Evolutionary conservation across 768 basidiomycete species (phyloP).

Genomic region (Kockovaella imperatae): DNA sequence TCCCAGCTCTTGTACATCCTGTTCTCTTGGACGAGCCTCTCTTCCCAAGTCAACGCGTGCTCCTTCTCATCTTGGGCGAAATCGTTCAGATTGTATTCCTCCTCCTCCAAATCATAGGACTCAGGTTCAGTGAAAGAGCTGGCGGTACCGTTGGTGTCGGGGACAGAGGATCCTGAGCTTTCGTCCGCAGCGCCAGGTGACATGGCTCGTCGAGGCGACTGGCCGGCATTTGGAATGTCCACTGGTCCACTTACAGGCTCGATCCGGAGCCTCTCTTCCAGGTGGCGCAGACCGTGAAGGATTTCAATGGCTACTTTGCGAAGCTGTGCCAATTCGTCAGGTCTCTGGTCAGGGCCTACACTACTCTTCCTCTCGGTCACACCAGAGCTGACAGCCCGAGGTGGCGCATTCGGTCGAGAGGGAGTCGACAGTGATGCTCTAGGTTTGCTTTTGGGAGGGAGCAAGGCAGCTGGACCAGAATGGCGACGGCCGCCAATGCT

Average conservation of each 20-base stretch:
- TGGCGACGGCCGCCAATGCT: conserved; percentile 1
- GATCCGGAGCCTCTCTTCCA: conserved; percentile 67
- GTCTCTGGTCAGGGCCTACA: conserved; percentile 1
- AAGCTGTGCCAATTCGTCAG: conserved; percentile 52
- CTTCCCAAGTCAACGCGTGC: conserved; percentile 26
- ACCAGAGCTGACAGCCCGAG: conserved; percentile 15
- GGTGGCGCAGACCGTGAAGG: conserved; percentile 63
- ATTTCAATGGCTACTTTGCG: conserved; percentile 76
- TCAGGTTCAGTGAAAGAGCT: conserved; percentile 9
- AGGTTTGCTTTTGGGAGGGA: conserved; percentile 5
- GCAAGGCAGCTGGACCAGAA: not conserved
- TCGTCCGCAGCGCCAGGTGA: too few species aligned
- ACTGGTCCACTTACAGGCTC: not conserved
- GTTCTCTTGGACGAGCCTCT: conserved; percentile 23
- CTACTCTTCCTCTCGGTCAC: conserved; percentile 12
- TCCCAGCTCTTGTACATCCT: conserved; percentile 16
- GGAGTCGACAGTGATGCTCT: conserved; percentile 33
- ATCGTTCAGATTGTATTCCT: conserved; percentile 53
- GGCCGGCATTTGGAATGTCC: too few species aligned
- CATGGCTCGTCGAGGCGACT: not conserved
- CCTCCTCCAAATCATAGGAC: conserved; percentile 45
- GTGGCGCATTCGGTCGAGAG: conserved; percentile 22
- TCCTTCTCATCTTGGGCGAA: conserved; percentile 10
- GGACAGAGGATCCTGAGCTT: too few species aligned
- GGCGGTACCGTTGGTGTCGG: not conserved